Evolutionary conservation across 768 basidiomycete genomes (phyloP).

Genomic region (Mycena rebaudengoi): DNA sequence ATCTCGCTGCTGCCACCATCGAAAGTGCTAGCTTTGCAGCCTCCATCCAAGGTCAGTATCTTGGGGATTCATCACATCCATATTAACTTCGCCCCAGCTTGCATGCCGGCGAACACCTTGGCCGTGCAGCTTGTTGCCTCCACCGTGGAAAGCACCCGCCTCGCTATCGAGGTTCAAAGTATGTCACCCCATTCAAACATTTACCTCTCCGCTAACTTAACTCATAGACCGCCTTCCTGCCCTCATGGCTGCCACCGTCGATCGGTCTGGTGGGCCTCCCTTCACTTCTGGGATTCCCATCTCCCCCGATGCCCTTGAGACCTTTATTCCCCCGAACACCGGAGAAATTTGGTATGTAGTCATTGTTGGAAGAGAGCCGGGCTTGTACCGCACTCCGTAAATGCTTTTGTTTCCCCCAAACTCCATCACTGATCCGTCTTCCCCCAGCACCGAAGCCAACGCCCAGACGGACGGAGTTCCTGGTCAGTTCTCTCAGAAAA

Average conservation of each 20-base stretch:
- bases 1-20: neutral
- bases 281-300: neutral
- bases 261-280: neutral
- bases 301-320: too few relatives aligned
- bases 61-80: too few relatives aligned
- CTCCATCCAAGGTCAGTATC: neutral
- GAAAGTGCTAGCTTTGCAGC: neutral
- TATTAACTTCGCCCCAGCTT: too few relatives aligned
- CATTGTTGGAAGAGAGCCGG: too few relatives aligned
- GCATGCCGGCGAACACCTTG: too few relatives aligned
- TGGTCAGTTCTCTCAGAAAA: neutral
- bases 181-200: neutral
- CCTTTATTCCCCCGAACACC: too few relatives aligned
- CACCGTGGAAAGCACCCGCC: neutral
- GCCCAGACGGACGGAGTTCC: neutral
- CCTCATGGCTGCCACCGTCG: neutral
- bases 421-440: neutral
- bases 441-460: neutral
- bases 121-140: neutral
- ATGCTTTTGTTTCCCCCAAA: neutral
- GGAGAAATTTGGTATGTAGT: too few relatives aligned
- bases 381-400: too few relatives aligned
- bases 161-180: neutral
- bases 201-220: neutral
- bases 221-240: neutral